A percentile compares a stretch with the other conserved stretches of the same genome.
Conservation (phyloP, 2,329 filamentous ascomycete genomes). For the Biscogniauxia sp. region DNA sequence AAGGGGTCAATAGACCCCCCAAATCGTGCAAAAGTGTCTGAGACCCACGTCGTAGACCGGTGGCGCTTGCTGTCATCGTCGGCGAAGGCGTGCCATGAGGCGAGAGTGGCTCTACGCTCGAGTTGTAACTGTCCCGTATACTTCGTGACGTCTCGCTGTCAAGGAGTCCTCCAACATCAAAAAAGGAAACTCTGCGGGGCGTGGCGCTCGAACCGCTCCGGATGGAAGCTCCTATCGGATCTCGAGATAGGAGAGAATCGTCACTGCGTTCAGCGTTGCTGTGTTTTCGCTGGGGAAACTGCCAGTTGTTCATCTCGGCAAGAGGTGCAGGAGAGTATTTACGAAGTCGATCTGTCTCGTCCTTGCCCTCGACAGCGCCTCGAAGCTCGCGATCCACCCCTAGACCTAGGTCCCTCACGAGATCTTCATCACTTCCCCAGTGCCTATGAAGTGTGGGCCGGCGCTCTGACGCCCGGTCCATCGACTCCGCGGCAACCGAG, state of each 20-base stretch:
- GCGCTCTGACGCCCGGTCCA: constrained; percentile 48
- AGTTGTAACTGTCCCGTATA: constrained; percentile 42
- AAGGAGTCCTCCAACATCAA: constrained; percentile 78
- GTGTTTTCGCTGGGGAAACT: constrained; percentile 42
- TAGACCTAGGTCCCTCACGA: constrained; percentile 77
- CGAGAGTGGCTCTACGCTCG: constrained; percentile 39
- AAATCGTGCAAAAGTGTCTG: constrained; percentile 58
- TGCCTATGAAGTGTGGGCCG: constrained; percentile 58
- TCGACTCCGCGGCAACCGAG: constrained; percentile 60
- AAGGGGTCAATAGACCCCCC: constrained; percentile 50
- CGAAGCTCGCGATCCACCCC: constrained; percentile 56
- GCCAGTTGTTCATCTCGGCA: constrained; percentile 45
- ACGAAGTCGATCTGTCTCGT: constrained; percentile 25
- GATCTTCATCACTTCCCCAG: constrained; percentile 89
- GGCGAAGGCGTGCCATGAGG: constrained; percentile 39
- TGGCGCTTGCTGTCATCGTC: constrained; percentile 42
- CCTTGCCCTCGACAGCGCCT: constrained; percentile 25
- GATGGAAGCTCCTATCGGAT: constrained; percentile 34
- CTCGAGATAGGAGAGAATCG: constrained; percentile 40
- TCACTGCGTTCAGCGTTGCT: constrained; percentile 43
- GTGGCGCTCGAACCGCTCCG: constrained; percentile 42
- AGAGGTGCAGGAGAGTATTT: constrained; percentile 39
- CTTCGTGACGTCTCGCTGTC: constrained; percentile 46
- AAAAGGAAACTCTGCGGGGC: constrained; percentile 69
- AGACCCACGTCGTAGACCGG: constrained; percentile 52